Base-by-base conservation (phyloP, 2,329 filamentous ascomycete genomes). In the Alternaria brassicicola region DNA sequence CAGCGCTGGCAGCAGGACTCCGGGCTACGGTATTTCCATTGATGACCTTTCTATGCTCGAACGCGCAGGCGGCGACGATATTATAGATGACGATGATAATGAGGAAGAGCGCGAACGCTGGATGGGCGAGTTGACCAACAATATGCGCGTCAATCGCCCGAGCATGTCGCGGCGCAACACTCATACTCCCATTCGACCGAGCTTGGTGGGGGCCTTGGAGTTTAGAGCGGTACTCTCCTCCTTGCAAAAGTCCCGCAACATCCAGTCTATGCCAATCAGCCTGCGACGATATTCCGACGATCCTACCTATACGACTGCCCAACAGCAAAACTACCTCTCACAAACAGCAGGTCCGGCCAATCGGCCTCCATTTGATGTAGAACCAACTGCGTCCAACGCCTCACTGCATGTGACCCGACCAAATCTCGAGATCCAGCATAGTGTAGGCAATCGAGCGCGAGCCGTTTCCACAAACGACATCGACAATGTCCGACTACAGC, bases 201-300 rank as follows among this genome's bases (percentile, higher is more conserved):
- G 95, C 80, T 81, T 99, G 45, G 89, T 99, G 3, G 95, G 95
- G 41, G 95, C 92, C 8, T 82, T 99, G 56, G 95, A 99, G 78
- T 99, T 99, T 69, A 86, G 93, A 67, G 94, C 94, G 2, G 89
- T 97, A 3, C 81, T 99, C 43, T 89, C 91, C n/a, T 93, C 93
- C 3, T 79, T 99, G 55, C 89, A 96, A 69, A 90, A 88, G 64
- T 91, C 92, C 55, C 87, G 91, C 70, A 95, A 92, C 63, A 86
- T 91, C 25, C 87, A 88, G 67, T 84, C 90, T 17, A 85, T 88
- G 41, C 85, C 88, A 2, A 88, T 96, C 60, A 84, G 88, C 63
- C 78, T 87, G 23, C 85, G 90, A 59, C 86, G 89, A 67, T 89
- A 89, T 71, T 91, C 89, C 1, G 88, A 91, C 61, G 86, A 89